Evolutionary conservation across 768 basidiomycete species (phyloP).

Genomic region (Psilocybe sp.): DNA sequence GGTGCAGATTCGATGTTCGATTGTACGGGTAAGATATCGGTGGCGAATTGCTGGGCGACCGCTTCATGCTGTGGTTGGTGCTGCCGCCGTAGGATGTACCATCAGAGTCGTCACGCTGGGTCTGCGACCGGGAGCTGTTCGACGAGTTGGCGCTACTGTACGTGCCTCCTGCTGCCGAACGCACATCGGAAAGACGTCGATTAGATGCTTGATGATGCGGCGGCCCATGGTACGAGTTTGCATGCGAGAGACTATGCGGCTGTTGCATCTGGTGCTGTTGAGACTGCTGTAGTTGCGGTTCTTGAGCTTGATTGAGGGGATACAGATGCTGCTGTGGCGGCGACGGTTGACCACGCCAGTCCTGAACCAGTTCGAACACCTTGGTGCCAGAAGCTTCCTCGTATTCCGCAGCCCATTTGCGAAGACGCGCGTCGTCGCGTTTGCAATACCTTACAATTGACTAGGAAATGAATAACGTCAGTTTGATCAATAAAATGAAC

Average conservation of each 20-base stretch:
- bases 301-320: conserved; percentile 19
- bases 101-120: conserved; percentile 26
- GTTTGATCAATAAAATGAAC: conserved; percentile 2
- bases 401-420: conserved; percentile 60
- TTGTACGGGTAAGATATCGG: conserved; percentile 19
- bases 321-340: conserved; percentile 31
- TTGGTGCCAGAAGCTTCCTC: conserved; percentile 67
- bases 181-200: conserved; percentile 32
- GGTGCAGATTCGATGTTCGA: conserved; percentile 13
- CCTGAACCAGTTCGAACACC: conserved; percentile 45
- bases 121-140: conserved; percentile 23
- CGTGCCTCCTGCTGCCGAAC: conserved; percentile 12
- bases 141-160: conserved; percentile 14
- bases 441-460: conserved; percentile 64
- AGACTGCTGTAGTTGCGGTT: conserved; percentile 14
- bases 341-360: conserved; percentile 35
- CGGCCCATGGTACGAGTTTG: conserved; percentile 10
- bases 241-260: conserved; percentile 15
- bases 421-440: conserved; percentile 51
- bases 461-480: conserved; percentile 31
- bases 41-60: conserved; percentile 23
- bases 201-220: conserved; percentile 21
- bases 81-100: conserved; percentile 17
- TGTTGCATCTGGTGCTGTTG: conserved; percentile 15
- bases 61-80: conserved; percentile 14